Percentiles rank a stretch among this genome's conserved stretches.
Evolutionary conservation across 495 filamentous ascomycete species (phyloP).

Genomic region (Penicillium tannophilum): DNA sequence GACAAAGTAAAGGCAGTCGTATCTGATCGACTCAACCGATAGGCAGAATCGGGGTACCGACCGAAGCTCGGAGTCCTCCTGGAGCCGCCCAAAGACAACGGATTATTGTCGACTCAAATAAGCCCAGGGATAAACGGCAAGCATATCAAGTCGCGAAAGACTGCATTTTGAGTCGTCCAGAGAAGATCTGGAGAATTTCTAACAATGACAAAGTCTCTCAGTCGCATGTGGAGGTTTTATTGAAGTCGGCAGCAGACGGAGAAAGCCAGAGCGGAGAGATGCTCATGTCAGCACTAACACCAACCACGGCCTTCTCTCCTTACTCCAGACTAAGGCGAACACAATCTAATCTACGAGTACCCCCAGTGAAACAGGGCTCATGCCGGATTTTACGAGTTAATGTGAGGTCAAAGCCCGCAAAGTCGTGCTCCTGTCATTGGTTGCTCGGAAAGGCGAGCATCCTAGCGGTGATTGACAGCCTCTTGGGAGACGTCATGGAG

Average conservation of each 20-base stretch:
- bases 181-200: conserved; percentile 1
- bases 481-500: conserved; percentile 25
- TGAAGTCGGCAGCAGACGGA: conserved; percentile 19
- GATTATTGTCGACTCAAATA: conserved; percentile 16
- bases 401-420: conserved; percentile 21
- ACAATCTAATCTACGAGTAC: neutral
- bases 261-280: conserved; percentile 25
- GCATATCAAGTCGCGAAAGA: conserved; percentile 20
- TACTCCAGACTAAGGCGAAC: conserved; percentile 7
- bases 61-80: conserved; percentile 13
- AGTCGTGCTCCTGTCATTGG: conserved; percentile 16
- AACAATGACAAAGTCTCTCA: conserved; percentile 8
- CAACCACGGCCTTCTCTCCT: conserved; percentile 10
- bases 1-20: neutral
- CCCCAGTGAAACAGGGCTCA: conserved; percentile 10
- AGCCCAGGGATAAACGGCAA: conserved; percentile 11
- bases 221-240: conserved; percentile 13
- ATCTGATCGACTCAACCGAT: conserved; percentile 3
- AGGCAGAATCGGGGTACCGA: conserved; percentile 11
- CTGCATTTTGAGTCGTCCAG: conserved; percentile 17
- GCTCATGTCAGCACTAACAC: conserved; percentile 29
- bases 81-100: conserved; percentile 16
- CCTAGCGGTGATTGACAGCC: conserved; percentile 14
- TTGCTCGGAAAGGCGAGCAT: conserved; percentile 5
- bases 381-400: neutral